Conservation (phyloP, 2,329 filamentous ascomycete species). For the Raffaelea albimanens region DNA sequence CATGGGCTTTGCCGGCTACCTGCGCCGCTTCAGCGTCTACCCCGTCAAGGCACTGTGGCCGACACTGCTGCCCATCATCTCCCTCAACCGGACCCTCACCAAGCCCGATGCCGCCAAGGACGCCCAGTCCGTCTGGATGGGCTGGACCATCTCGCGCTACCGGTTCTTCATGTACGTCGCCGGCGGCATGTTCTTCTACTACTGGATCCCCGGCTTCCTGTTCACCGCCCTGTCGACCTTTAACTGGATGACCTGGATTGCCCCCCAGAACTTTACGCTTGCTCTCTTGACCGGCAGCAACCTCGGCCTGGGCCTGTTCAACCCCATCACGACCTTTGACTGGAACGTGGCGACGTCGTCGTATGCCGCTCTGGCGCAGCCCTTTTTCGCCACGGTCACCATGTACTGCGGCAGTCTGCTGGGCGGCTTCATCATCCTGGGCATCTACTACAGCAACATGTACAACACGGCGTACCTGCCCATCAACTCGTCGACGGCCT, state of each 20-base stretch:
- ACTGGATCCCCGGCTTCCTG: conserved; percentile 37
- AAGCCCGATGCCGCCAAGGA: conserved; percentile 25
- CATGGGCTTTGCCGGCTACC: conserved; percentile 31
- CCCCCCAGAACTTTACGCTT: conserved; percentile 32
- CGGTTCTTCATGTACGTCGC: conserved; percentile 31
- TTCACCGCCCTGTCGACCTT: conserved; percentile 33
- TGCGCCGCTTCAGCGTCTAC: conserved; percentile 28
- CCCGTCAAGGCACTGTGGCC: conserved; percentile 32
- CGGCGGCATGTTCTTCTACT: conserved; percentile 32
- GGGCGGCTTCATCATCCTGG: conserved; percentile 28
- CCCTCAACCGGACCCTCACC: conserved; percentile 23
- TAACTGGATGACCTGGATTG: conserved; percentile 43
- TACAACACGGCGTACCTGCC: conserved; percentile 35
- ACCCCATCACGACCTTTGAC: conserved; percentile 40
- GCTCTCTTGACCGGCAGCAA: conserved; percentile 31
- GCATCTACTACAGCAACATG: conserved; percentile 31
- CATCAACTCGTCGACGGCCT: conserved; percentile 36
- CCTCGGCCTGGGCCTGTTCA: conserved; percentile 33
- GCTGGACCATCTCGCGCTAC: conserved; percentile 34
- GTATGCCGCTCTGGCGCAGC: conserved; percentile 26
- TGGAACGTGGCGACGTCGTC: conserved; percentile 34
- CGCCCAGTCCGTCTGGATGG: conserved; percentile 27
- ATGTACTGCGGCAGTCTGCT: conserved; percentile 24
- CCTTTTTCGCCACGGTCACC: conserved; percentile 31
- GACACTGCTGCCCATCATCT: conserved; percentile 26